Conservation (phyloP, 73 alveolate genomes). For the Stentor coeruleus region DNA sequence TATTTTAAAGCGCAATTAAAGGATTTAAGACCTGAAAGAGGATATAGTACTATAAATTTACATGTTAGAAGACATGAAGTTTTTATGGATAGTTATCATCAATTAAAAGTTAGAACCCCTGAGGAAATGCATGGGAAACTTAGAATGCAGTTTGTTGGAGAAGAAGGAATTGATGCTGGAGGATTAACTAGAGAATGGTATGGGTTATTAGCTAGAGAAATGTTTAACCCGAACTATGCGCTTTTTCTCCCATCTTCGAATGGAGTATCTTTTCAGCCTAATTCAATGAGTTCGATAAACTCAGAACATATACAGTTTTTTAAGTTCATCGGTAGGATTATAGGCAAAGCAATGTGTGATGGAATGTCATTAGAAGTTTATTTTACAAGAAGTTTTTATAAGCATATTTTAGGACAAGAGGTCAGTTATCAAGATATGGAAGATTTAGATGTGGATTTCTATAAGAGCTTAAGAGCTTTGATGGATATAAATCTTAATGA, state of each 20-base stretch:
- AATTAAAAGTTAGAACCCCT: constrained; percentile 49
- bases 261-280: constrained; percentile 36
- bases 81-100: constrained; percentile 57
- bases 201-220: constrained; percentile 93
- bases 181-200: constrained; percentile 99
- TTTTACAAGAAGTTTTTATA: constrained; percentile 93
- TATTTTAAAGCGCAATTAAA: constrained; percentile 43
- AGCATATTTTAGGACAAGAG: constrained; percentile 93
- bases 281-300: constrained; percentile 68
- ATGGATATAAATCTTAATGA: constrained; percentile 65
- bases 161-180: constrained; percentile 99
- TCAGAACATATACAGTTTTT: constrained; percentile 89
- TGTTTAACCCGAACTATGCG: constrained; percentile 94
- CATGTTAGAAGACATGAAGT: constrained; percentile 47
- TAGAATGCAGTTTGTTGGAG: constrained; percentile 65
- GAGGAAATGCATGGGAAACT: constrained; percentile 66
- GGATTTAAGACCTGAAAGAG: constrained; percentile 30
- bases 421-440: constrained; percentile 94
- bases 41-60: constrained; percentile 29
- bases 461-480: constrained; percentile 85
- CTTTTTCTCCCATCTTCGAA: constrained; percentile 34
- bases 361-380: constrained; percentile 79
- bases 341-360: constrained; percentile 88
- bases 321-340: constrained; percentile 97
- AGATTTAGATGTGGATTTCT: constrained; percentile 94